Base-by-base conservation (phyloP, 2,329 filamentous ascomycete genomes). In the Pseudogymnoascus sp. region DNA sequence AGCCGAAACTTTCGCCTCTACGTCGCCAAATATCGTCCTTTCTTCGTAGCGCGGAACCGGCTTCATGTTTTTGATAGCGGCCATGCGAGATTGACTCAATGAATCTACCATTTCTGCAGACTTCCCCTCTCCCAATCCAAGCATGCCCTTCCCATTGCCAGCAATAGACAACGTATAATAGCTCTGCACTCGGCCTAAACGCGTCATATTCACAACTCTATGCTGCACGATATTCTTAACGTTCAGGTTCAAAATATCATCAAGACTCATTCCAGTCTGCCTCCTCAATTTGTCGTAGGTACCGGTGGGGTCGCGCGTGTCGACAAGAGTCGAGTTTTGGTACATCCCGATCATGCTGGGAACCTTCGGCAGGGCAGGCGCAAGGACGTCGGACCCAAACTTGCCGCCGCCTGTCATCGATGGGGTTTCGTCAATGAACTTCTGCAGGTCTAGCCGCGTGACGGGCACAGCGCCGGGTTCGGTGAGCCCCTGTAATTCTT, bases 41-140 rank as follows among this genome's bases (percentile, higher is more conserved):
- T 91, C 83, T 80, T 99, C 95, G 74, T 98, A 99, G 64, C 93
- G 83, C 60, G 87, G 85, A 63, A 99, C 86, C n/a, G 95, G 93
- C 79, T 86, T 85, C 90, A 99, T 92, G 80, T 95, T 97, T 72
- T 89, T 83, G 69, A 98, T 90, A 24, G 95, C 93, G 67, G 88
- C 82, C 78, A 92, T 85, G 75, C 84, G 85, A 50, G 92, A 89
- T 78, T 96, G 91, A 67, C 82, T 78, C 40, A 78, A 75, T 0
- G 90, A 91, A 64, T 90, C 85, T 33, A 81, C 78, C 1, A 79
- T 72, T 76, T 97, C 92, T 28, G 87, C 85, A 8, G 89, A 89
- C 81, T 98, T 99, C 70, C 90, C 93, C 77, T 93, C 89, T 63
- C 95, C 95, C 65, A 98, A 82, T 10, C 95, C 95, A 33, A 99